Evolutionary conservation across 192 early-diverging fungal species (phyloP).

Genomic region (Gaertneriomyces semiglobifer): DNA sequence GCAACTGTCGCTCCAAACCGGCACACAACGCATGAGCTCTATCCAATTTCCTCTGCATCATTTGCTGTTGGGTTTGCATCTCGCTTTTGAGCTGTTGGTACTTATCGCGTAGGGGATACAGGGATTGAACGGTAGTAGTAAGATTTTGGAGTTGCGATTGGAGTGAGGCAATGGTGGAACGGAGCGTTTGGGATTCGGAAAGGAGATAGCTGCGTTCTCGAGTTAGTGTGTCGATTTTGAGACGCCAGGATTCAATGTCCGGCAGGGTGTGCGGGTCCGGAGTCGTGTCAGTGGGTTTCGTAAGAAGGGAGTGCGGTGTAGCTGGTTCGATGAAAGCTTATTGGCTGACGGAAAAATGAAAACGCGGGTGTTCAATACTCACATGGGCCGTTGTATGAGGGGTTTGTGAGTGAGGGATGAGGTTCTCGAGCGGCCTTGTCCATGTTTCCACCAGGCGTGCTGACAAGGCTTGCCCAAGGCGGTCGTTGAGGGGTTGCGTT

Average conservation of each 20-base stretch:
- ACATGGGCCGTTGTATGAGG: not conserved
- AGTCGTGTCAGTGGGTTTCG: conserved; percentile 4
- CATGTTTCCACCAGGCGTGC: conserved; percentile 22
- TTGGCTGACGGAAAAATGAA: not conserved
- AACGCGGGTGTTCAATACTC: not conserved
- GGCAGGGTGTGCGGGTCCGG: conserved; percentile 6
- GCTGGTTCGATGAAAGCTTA: no score
- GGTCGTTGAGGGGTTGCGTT: not conserved
- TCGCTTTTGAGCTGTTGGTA: conserved; percentile 22
- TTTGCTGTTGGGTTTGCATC: conserved; percentile 2
- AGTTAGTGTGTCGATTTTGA: conserved; percentile 49
- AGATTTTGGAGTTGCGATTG: not conserved
- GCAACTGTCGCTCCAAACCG: conserved; percentile 46
- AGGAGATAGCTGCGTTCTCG: conserved; percentile 41
- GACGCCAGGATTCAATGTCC: conserved; percentile 46
- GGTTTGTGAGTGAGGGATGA: conserved; percentile 4
- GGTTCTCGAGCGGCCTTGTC: not conserved
- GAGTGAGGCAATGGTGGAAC: not conserved
- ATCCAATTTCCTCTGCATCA: not conserved
- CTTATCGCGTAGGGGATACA: conserved; percentile 17
- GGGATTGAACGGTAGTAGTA: not conserved
- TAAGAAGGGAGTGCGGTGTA: not conserved
- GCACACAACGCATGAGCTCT: conserved; percentile 42
- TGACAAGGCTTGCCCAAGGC: conserved; percentile 29
- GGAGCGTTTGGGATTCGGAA: conserved; percentile 38